Base-by-base conservation (phyloP, 805 yeast genomes). In the Maudiozyma serrabonitensis region DNA sequence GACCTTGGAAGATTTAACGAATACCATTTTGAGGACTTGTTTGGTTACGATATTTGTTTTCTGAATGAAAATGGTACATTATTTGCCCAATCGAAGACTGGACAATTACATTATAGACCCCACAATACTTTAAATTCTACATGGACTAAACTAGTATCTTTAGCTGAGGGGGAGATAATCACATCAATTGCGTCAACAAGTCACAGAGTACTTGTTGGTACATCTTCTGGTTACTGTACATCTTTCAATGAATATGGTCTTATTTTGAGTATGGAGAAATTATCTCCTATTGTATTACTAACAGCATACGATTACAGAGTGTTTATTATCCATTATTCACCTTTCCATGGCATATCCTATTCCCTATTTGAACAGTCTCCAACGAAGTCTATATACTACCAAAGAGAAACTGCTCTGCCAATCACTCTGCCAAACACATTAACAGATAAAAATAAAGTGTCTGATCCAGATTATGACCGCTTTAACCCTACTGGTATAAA, bases 21-120 rank as follows among this genome's bases (percentile, higher is more conserved):
- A 58, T 87, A 87, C 59, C 91, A 88, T 66, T 90, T 91, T 68
- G 82, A 81, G 45, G 98, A 91, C 66, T 65, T 78, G 43, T 73
- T 75, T 52, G 75, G 78, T 13, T 87, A 75, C 65, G 95, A 88
- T 62, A 66, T 87, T 47, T 91, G 95, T 26, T 78, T 85, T 0
- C 72, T 91, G 59, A 82, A 82, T 46, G 76, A 75, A 16, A 73
- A 72, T 1, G 96, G 93, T 1, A 66, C 84, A 2, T 61, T 87
- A 4, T 74, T 87, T 48, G 95, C 81, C 1, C 69, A 67, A 45
- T 71, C 76, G 7, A 63, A 65, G 42, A 51, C 65, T 4, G 80
- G 81, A 0, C 73, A 68, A 44, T 57, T 90, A 3, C 75, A 78
- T 52, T 84, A 79, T 65, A 75, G 95, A 58, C 79, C 84, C 46